These are phyloP conservation scores for Globisporangium mamillatum DNA, from an alignment of 352 stramenopile species.

Conservation along the genomic window DNA sequence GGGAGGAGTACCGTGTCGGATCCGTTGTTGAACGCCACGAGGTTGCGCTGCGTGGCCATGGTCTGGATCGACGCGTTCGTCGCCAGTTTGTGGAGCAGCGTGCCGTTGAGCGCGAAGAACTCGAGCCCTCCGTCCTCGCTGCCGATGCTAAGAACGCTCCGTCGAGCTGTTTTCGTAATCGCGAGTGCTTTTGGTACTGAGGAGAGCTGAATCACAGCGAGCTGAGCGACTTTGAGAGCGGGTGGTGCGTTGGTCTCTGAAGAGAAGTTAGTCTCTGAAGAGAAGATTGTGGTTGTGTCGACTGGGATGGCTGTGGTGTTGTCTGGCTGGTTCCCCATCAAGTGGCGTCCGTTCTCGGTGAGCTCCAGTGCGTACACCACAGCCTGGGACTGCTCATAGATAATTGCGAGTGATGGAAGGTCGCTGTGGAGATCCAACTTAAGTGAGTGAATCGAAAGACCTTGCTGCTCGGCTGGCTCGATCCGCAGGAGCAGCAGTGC, in stretches of 20 bases:
- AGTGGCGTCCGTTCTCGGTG: conserved; percentile 3
- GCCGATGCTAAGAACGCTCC: conserved; percentile 24
- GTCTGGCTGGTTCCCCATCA: conserved; percentile 16
- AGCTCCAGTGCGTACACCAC: conserved; percentile 28
- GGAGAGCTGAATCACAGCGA: neutral
- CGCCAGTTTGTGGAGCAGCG: conserved; percentile 33
- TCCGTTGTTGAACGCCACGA: conserved; percentile 42
- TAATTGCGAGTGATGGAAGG: conserved; percentile 20
- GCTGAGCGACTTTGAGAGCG: neutral
- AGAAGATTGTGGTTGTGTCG: neutral
- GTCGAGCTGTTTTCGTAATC: conserved; percentile 18
- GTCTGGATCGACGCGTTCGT: conserved; percentile 20
- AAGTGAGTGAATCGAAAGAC: conserved; percentile 13
- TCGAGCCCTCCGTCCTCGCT: conserved; percentile 13
- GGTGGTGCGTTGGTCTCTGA: neutral
- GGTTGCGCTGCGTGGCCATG: conserved; percentile 35
- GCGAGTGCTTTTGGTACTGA: conserved; percentile 18
- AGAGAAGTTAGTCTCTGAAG: neutral
- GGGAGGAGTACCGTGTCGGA: conserved; percentile 29
- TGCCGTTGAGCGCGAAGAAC: conserved; percentile 49
- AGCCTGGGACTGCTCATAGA: conserved; percentile 9
- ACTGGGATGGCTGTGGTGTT: neutral
- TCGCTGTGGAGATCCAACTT: conserved; percentile 21
- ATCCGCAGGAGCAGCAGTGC: conserved; percentile 23
- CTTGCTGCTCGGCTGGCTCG: neutral